Evolutionary conservation across 2,329 filamentous ascomycete genomes (phyloP).

Genomic region (Fusarium denticulatum): DNA sequence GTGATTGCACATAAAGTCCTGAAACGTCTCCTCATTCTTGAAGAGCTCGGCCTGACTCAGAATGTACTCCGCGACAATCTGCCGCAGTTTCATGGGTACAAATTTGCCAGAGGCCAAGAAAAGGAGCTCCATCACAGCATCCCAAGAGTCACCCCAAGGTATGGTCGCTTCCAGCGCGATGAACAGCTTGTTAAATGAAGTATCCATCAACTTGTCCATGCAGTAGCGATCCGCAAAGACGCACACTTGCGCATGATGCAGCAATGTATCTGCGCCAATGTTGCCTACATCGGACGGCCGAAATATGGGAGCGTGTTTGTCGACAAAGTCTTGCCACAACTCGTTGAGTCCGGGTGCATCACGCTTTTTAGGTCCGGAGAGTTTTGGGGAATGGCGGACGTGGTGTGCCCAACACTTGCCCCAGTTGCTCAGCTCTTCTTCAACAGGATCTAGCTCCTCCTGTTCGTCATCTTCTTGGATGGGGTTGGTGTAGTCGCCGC

Average conservation of each 20-base stretch:
- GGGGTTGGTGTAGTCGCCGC: not conserved
- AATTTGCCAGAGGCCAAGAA: not conserved
- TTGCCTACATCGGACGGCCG: not conserved
- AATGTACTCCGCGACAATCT: not conserved
- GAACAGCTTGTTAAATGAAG: not conserved
- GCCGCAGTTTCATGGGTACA: fast-evolving
- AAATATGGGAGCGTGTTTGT: not conserved
- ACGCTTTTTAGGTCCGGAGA: fast-evolving
- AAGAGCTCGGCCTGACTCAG: not conserved
- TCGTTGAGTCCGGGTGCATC: not conserved
- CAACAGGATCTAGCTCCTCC: not conserved
- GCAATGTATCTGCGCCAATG: not conserved
- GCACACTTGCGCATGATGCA: not conserved
- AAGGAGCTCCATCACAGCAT: not conserved
- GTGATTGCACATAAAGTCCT: not conserved
- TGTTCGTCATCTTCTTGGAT: not conserved
- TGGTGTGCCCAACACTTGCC: not conserved
- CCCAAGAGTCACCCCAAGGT: not conserved
- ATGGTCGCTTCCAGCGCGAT: fast-evolving
- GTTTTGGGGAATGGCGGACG: not conserved
- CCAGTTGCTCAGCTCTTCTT: not conserved
- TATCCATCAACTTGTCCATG: not conserved
- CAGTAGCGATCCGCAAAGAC: not conserved
- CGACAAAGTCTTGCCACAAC: not conserved
- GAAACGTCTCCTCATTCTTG: not conserved